Conservation (phyloP, 768 basidiomycete species). For the Amanita pallidorosea region DNA sequence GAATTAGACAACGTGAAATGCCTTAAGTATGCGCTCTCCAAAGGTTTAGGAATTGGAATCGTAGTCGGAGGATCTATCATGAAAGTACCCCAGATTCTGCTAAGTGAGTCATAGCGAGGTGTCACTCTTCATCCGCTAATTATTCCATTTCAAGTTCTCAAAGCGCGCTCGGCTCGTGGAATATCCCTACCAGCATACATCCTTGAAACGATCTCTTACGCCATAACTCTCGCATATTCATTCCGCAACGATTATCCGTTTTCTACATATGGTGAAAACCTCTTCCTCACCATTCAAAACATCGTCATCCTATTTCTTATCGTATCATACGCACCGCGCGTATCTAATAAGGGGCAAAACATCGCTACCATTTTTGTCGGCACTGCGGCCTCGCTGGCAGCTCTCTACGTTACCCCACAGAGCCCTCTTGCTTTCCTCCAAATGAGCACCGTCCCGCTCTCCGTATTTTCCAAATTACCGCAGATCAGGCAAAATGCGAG, state of each 20-base stretch:
- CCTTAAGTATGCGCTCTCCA: conserved; percentile 86
- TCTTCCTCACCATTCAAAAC: conserved; percentile 89
- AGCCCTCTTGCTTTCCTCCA: conserved; percentile 60
- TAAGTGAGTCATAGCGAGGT: conserved; percentile 37
- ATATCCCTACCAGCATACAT: conserved; percentile 80
- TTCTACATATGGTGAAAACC: conserved; percentile 95
- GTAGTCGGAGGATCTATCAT: conserved; percentile 89
- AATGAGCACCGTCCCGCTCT: conserved; percentile 79
- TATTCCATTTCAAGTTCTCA: conserved; percentile 39
- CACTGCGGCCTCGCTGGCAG: conserved; percentile 18
- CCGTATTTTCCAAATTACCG: conserved; percentile 87
- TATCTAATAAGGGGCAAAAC: conserved; percentile 8
- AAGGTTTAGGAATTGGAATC: conserved; percentile 86
- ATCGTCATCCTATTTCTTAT: conserved; percentile 83
- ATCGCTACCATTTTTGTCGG: conserved; percentile 19
- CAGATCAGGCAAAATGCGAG: conserved; percentile 81
- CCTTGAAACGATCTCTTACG: conserved; percentile 86
- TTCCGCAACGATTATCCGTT: conserved; percentile 83
- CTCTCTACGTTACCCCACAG: conserved; percentile 38
- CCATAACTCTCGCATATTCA: conserved; percentile 83
- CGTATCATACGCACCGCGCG: conserved; percentile 46
- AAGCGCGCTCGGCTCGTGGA: conserved; percentile 71
- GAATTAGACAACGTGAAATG: conserved; percentile 69
- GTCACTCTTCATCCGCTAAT: neutral
- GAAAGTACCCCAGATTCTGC: conserved; percentile 82